These are phyloP conservation scores for Candida ficus DNA, from an alignment of 805 yeast species.

Conservation along the genomic window DNA sequence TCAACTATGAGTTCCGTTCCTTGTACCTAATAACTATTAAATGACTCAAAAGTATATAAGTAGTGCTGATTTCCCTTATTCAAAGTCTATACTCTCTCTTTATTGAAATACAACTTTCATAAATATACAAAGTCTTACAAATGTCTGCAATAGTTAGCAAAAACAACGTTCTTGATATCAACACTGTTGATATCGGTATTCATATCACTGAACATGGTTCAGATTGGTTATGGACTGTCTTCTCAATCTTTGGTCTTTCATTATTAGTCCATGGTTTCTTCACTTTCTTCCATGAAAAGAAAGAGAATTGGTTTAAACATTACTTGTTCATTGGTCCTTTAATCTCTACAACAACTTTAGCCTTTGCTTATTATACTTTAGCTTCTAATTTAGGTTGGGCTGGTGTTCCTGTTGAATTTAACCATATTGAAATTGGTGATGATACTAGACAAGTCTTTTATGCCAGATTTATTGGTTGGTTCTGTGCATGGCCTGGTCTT, in stretches of 20 bases:
- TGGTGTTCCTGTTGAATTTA: slow-evolving; percentile 40
- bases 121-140: no score
- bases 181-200: slow-evolving; percentile 37
- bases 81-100: neutral
- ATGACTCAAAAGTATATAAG: neutral
- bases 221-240: slow-evolving; percentile 64
- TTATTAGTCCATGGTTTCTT: slow-evolving; percentile 26
- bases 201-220: slow-evolving; percentile 55
- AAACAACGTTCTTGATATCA: slow-evolving; percentile 9
- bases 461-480: slow-evolving; percentile 53
- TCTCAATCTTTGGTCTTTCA: slow-evolving; percentile 40
- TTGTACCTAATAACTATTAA: no score
- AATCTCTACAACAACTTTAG: slow-evolving; percentile 34
- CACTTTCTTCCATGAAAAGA: slow-evolving; percentile 18
- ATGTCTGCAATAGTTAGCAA: slow-evolving; percentile 3
- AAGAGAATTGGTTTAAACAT: slow-evolving; percentile 23
- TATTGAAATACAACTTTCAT: no score
- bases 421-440: slow-evolving; percentile 35
- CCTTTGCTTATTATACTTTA: slow-evolving; percentile 48
- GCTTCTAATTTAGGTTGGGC: slow-evolving; percentile 59
- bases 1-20: no score
- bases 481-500: slow-evolving; percentile 45
- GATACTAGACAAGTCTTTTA: slow-evolving; percentile 50
- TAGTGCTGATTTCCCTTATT: neutral
- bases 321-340: slow-evolving; percentile 38